Conservation (phyloP, 139 green algal species). For the Tetraselmis chui region DNA sequence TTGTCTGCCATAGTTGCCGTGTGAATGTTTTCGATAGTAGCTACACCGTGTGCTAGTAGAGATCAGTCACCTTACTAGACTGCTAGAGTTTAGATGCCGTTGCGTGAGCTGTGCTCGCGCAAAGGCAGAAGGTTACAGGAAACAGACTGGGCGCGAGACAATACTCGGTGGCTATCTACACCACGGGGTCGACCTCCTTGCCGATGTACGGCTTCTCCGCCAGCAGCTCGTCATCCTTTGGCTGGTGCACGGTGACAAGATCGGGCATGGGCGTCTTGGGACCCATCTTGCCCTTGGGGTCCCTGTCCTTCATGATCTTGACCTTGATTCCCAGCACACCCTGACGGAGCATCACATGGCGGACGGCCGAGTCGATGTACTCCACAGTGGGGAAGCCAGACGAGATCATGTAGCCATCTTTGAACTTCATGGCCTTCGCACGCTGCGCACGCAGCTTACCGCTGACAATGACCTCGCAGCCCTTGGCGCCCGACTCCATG, state of each 20-base stretch:
- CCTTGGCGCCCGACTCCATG: slow-evolving; percentile 98
- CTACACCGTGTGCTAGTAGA: too few relatives aligned
- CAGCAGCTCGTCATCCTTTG: slow-evolving; percentile 85
- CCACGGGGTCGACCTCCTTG: neutral
- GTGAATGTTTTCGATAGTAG: too few relatives aligned
- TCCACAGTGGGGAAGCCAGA: slow-evolving; percentile 74
- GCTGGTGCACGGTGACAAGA: slow-evolving; percentile 78
- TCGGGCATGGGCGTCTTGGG: slow-evolving; percentile 90
- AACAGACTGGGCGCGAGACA: too few relatives aligned
- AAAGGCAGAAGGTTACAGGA: too few relatives aligned
- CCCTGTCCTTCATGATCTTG: slow-evolving; percentile 97
- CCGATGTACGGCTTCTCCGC: neutral
- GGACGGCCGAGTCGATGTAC: slow-evolving; percentile 91
- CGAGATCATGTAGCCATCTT: slow-evolving; percentile 94
- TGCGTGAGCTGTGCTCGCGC: too few relatives aligned
- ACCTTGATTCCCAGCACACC: slow-evolving; percentile 96
- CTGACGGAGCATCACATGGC: slow-evolving; percentile 96
- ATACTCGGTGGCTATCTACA: neutral
- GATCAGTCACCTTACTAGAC: too few relatives aligned
- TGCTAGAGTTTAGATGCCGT: too few relatives aligned
- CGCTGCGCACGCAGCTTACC: slow-evolving; percentile 95
- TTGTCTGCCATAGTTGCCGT: too few relatives aligned
- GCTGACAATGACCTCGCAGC: slow-evolving; percentile 97
- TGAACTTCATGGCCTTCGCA: slow-evolving; percentile 99
- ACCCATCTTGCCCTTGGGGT: slow-evolving; percentile 88